These are phyloP conservation scores for Fusarium chaquense DNA, from an alignment of 2,329 filamentous ascomycete genomes.

Conservation along the genomic window DNA sequence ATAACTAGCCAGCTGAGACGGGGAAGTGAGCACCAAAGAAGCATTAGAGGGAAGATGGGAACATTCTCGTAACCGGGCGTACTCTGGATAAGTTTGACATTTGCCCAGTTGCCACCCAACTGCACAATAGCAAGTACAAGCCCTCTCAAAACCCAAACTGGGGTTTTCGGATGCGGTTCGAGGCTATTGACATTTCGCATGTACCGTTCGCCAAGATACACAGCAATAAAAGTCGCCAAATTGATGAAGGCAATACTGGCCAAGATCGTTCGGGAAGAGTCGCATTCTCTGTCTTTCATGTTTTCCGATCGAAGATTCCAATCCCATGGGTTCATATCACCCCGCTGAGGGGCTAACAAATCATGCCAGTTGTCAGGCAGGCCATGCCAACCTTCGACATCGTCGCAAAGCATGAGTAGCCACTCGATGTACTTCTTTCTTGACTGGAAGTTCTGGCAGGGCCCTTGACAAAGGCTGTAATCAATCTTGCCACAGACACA, in stretches of 20 bases:
- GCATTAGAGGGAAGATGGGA: neutral
- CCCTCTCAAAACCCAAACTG: slow-evolving; percentile 8
- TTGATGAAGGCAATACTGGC: slow-evolving; percentile 19
- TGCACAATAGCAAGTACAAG: neutral
- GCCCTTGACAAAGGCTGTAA: neutral
- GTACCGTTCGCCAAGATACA: neutral
- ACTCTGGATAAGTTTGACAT: neutral
- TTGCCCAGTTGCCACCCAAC: neutral
- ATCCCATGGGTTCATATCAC: slow-evolving; percentile 34
- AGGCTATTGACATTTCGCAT: fast-evolving
- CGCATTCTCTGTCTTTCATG: neutral
- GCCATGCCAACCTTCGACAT: neutral
- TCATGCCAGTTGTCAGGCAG: slow-evolving; percentile 6
- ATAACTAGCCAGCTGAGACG: slow-evolving; percentile 12
- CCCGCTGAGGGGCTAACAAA: neutral
- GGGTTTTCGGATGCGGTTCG: fast-evolving
- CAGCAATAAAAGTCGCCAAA: neutral
- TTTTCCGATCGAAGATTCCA: slow-evolving; percentile 7
- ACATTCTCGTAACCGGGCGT: slow-evolving; percentile 10
- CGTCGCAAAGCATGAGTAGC: neutral
- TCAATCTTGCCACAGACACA: neutral
- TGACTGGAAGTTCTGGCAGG: neutral
- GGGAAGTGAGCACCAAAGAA: slow-evolving; percentile 27
- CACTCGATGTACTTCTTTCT: neutral
- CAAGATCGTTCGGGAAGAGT: neutral